Conservation (phyloP, 1,284 basidiomycete species). For the Mycena citricolor region DNA sequence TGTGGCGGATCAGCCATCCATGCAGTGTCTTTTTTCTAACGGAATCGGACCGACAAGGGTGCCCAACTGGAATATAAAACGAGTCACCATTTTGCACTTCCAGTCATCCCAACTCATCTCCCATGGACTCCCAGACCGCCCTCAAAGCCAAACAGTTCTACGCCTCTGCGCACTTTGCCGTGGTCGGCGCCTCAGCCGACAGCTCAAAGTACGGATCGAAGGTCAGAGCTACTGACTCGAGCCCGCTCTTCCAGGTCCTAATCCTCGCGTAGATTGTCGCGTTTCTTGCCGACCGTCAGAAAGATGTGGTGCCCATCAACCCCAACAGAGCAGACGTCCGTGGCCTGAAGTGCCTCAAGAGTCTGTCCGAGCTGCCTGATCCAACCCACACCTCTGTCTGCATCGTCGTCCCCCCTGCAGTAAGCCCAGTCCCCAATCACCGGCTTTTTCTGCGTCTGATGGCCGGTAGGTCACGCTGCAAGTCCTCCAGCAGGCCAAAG, state of each 20-base stretch:
- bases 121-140: no score
- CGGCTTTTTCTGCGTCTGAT: neutral
- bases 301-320: conserved; percentile 62
- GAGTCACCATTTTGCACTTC: no score
- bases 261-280: conserved; percentile 36
- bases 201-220: conserved; percentile 71
- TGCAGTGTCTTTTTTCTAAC: no score
- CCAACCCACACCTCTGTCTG: conserved; percentile 74
- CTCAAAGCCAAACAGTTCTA: conserved; percentile 65
- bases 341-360: conserved; percentile 51
- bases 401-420: conserved; percentile 74
- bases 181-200: conserved; percentile 78
- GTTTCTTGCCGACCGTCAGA: conserved; percentile 68
- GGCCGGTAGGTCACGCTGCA: conserved; percentile 60
- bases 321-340: conserved; percentile 67
- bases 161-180: conserved; percentile 61
- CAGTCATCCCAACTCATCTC: no score
- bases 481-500: conserved; percentile 63
- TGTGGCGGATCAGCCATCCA: no score
- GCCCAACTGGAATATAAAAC: no score
- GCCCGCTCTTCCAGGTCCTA: neutral
- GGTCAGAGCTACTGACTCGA: conserved; percentile 38
- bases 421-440: conserved; percentile 32
- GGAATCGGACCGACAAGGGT: no score
- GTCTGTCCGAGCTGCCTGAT: conserved; percentile 56